phyloP scores from a whole-genome alignment of 345 rosid genomes.

The Limnanthes douglasii region DNA sequence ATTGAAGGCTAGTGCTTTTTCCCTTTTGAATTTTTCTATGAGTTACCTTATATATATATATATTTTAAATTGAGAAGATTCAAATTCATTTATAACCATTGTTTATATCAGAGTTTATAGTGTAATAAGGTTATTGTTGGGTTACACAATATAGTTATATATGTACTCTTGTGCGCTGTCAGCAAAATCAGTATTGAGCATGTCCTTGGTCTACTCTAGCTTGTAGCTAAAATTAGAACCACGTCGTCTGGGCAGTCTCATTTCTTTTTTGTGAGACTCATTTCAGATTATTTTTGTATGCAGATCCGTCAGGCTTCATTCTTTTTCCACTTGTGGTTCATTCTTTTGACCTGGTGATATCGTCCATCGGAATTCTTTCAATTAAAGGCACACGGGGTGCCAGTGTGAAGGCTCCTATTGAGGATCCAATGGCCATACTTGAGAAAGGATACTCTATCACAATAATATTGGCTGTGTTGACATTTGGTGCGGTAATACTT shows the following conservation, averaged over 20 bases:
- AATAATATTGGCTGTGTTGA: constrained; percentile 70
- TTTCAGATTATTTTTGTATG: constrained; percentile 10
- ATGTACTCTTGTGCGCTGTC: no score
- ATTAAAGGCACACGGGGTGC: constrained; percentile 73
- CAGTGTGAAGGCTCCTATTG: constrained; percentile 52
- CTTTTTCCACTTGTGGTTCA: constrained; percentile 96
- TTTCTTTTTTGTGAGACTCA: no score
- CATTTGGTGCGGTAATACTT: constrained; percentile 72
- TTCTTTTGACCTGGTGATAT: constrained; percentile 89
- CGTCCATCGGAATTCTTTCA: constrained; percentile 84
- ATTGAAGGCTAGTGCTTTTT: constrained; percentile 50
- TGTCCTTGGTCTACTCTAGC: no score
- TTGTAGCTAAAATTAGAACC: no score
- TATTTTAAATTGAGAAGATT: no score
- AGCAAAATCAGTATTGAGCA: no score
- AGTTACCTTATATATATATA: neutral
- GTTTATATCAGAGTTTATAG: no score
- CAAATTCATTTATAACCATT: no score
- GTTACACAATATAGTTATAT: no score
- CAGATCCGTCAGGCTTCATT: constrained; percentile 98
- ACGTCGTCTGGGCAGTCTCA: no score
- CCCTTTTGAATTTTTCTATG: neutral
- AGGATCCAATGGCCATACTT: constrained; percentile 96
- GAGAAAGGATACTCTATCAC: constrained; percentile 95
- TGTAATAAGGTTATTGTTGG: no score